Base-by-base conservation (phyloP, 1,139 yeast species). In the Yamadazyma triangularis region DNA sequence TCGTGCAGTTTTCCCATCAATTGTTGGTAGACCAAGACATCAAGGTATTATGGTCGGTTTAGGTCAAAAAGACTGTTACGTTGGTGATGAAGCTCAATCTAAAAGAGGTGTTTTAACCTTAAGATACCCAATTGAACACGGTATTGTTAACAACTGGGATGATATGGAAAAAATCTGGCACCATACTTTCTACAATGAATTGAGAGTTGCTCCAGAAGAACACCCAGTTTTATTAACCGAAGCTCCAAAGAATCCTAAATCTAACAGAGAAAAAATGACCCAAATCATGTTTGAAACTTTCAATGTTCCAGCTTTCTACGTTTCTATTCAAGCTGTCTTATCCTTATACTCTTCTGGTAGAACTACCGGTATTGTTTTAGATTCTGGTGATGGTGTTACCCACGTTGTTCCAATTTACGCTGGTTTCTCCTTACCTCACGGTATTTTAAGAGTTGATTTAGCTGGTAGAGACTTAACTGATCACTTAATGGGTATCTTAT, bases 161-260 rank as follows among this genome's bases (percentile, higher is more conserved):
- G 98, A 91, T 70, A 91, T 91, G 97, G 98, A 89, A 82, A 91
- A 86, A 79, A 91, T 91, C 74, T 87, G 97, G 96, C 95, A 86
- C 71, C 95, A 86, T 79, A 86, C 95, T 56, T 87, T 86, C 76
- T 86, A 85, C 88, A 87, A 86, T 73, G 95, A 86, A 73, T 82
- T 86, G 70, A 85, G 95, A 75, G 95, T 91, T 66, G 97, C 97
- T 41, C 95, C 96, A 64, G 96, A 88, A 72, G 97, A 91, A 71
- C 98, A 91, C 79, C 96, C 97, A 60, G 94, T 86, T 55, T 75
- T 86, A 65, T 79, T 88, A 70, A 88, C 98, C 50, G 98, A 91
- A 78, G 97, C 98, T 46, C 98, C 98, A 70, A 86, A 88, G 84
- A 91, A 91, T 77, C 98, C 98, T 62, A 89, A 88, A 73, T 79